Evolutionary conservation across 164 flowering plant genomes (phyloP).

Genomic region (Warburgia ugandensis): DNA sequence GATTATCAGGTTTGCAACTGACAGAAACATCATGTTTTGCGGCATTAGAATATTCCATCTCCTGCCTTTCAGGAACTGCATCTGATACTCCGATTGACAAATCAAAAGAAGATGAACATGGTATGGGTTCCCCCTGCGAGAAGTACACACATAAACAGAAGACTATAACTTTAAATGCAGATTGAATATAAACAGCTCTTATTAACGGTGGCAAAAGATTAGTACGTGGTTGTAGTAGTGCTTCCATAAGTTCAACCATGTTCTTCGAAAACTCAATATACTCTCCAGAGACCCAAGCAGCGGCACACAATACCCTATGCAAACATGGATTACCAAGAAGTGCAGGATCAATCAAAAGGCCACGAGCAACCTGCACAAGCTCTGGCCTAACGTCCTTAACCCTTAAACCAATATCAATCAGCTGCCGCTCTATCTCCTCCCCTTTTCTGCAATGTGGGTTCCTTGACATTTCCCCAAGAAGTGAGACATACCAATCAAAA

Average conservation of each 20-base stretch:
- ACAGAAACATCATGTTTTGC: slow-evolving; percentile 15
- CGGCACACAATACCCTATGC: slow-evolving; percentile 67
- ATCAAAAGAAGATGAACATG: slow-evolving; percentile 20
- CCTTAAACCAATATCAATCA: slow-evolving; percentile 83
- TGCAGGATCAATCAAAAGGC: slow-evolving; percentile 87
- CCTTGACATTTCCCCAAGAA: slow-evolving; percentile 88
- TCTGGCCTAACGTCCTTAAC: slow-evolving; percentile 77
- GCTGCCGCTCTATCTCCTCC: slow-evolving; percentile 77
- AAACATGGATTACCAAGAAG: slow-evolving; percentile 73
- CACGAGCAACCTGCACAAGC: slow-evolving; percentile 72
- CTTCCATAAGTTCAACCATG: slow-evolving; percentile 75
- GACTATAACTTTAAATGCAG: slow-evolving; percentile 64
- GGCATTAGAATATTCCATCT: slow-evolving; percentile 17
- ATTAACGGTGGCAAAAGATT: slow-evolving; percentile 64
- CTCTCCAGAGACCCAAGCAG: slow-evolving; percentile 93
- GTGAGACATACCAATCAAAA: slow-evolving; percentile 92
- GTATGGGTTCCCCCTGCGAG: slow-evolving; percentile 17
- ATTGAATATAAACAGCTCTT: slow-evolving; percentile 77
- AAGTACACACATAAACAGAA: slow-evolving; percentile 47
- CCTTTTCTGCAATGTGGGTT: slow-evolving; percentile 76
- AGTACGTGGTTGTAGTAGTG: slow-evolving; percentile 81
- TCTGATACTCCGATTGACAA: slow-evolving; percentile 16
- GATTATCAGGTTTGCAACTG: slow-evolving; percentile 23
- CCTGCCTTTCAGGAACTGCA: slow-evolving; percentile 12
- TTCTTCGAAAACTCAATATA: slow-evolving; percentile 67